A percentile compares a stretch with the other conserved stretches of the same genome.
Evolutionary conservation across 1,284 basidiomycete species (phyloP).

Genomic region (Peniophora sp.): DNA sequence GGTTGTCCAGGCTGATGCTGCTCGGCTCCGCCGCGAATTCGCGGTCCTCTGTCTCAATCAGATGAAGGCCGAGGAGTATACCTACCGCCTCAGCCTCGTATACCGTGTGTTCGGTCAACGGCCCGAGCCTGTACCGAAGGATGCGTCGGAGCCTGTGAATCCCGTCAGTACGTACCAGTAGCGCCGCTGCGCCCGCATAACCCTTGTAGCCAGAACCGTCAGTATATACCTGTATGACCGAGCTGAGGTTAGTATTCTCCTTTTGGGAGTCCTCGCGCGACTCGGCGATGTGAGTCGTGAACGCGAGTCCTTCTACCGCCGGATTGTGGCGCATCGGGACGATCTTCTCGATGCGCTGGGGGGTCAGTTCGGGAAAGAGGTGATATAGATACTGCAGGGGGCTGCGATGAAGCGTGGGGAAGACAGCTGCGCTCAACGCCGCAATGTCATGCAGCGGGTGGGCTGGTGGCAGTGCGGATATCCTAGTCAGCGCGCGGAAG

Average conservation of each 20-base stretch:
- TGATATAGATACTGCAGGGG: background rate
- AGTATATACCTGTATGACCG: constrained; percentile 8
- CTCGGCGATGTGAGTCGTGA: background rate
- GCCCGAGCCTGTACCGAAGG: constrained; percentile 17
- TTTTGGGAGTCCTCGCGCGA: background rate
- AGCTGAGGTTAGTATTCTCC: background rate
- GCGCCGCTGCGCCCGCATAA: constrained; percentile 17
- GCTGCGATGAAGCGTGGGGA: background rate
- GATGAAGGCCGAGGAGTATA: constrained; percentile 11
- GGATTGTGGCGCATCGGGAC: background rate
- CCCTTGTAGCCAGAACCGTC: constrained; percentile 15
- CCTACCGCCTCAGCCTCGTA: constrained; percentile 24
- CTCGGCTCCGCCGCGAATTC: background rate
- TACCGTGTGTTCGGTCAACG: constrained; percentile 17
- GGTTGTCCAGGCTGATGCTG: constrained; percentile 10
- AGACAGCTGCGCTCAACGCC: background rate
- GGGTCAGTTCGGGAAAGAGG: background rate
- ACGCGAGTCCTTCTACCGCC: background rate
- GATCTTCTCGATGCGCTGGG: background rate
- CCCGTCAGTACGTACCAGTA: constrained; percentile 1
- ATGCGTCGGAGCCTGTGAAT: background rate
- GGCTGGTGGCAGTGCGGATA: background rate
- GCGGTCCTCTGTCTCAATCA: constrained; percentile 1
- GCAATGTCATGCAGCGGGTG: background rate
- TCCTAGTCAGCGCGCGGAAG: background rate